Percentiles rank a stretch among this genome's conserved stretches.
phyloP scores from a whole-genome alignment of 2,329 filamentous ascomycete genomes.

The Colletotrichum limetticola region DNA sequence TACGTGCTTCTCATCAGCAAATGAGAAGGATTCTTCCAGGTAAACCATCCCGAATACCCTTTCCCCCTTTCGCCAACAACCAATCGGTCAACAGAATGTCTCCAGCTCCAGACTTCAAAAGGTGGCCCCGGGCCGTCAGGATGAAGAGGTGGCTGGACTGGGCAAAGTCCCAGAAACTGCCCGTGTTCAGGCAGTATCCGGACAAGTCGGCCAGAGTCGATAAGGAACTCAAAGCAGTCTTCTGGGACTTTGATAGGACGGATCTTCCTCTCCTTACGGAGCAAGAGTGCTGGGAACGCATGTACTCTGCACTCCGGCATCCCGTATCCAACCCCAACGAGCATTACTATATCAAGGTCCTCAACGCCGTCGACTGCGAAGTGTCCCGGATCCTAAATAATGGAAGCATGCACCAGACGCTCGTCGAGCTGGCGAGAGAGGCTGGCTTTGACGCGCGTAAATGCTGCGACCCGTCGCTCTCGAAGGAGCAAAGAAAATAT shows the following conservation, averaged over 20 bases:
- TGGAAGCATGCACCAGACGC: not conserved
- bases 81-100: not conserved
- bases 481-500: not conserved
- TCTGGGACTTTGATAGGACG: not conserved
- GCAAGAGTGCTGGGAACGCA: not conserved
- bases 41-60: not conserved
- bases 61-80: not conserved
- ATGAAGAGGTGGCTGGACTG: not conserved
- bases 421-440: not conserved
- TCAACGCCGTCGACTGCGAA: conserved; percentile 10
- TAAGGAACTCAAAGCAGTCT: not conserved
- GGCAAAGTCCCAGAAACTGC: not conserved
- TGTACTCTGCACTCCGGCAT: no score
- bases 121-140: not conserved
- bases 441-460: not conserved
- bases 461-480: conserved; percentile 3
- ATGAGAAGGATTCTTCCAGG: not conserved
- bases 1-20: not conserved
- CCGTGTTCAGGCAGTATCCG: not conserved
- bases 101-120: not conserved
- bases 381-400: not conserved
- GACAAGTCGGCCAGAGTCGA: not conserved
- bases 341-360: not conserved
- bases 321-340: no score
- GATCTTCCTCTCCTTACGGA: not conserved